A percentile compares a stretch with the other conserved stretches of the same genome.
Evolutionary conservation across 768 basidiomycete genomes (phyloP).

Genomic region (Daedaleopsis sinensis): DNA sequence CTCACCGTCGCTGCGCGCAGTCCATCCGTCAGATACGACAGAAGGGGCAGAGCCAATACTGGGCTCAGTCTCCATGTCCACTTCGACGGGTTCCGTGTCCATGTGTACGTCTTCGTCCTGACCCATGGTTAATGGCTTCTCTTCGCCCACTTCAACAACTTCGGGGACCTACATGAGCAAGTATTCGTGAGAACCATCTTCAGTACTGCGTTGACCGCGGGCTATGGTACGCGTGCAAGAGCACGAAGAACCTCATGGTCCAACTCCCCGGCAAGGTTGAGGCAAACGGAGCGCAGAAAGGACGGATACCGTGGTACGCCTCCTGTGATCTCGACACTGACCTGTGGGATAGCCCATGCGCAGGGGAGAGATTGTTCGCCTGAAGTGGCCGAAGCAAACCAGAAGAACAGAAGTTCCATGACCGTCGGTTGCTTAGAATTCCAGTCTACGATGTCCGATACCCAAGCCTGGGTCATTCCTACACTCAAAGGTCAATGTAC

Average conservation of each 20-base stretch:
- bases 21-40: conserved; percentile 7
- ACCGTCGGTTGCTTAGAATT: conserved; percentile 23
- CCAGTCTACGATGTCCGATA: conserved; percentile 16
- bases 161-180: conserved; percentile 45
- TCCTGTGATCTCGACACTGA: conserved; percentile 20
- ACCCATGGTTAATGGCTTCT: background rate
- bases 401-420: conserved; percentile 30
- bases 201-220: background rate
- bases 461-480: conserved; percentile 28
- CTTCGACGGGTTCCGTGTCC: too few species aligned
- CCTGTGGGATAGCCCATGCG: conserved; percentile 26
- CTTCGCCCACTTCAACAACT: conserved; percentile 30
- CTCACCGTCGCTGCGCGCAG: conserved; percentile 11
- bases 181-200: conserved; percentile 20
- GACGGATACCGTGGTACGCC: conserved; percentile 9
- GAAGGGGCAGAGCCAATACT: background rate
- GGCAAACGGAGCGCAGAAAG: conserved; percentile 16
- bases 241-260: conserved; percentile 13
- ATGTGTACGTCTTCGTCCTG: background rate
- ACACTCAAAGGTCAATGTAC: background rate
- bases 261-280: conserved; percentile 11
- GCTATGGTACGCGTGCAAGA: conserved; percentile 14
- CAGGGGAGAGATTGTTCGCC: background rate
- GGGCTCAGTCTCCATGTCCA: background rate
- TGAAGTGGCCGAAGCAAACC: conserved; percentile 29